Base-by-base conservation (phyloP, 78 protist genomes). In the Dictyostelium capitatum region DNA sequence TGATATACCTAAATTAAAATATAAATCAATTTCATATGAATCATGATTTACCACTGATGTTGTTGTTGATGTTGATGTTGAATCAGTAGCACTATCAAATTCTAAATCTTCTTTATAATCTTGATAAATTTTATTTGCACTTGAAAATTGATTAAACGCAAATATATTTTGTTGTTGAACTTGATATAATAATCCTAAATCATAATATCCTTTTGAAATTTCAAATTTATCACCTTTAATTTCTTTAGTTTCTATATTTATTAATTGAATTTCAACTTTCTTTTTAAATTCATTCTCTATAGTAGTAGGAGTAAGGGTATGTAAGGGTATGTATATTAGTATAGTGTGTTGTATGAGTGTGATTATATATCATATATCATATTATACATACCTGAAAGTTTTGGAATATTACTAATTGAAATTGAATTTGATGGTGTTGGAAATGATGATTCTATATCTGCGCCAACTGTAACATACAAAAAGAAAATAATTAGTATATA, bases 41-140 rank as follows among this genome's bases (percentile, higher is more conserved):
- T 62, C 77, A 59, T 87, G 64, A 56, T 87, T 46, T 72, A 50
- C 82, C 10, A 53, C 90, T 48, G 54, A 30, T 12, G 90, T 73
- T 54, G 90, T 83, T n/a, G n/a, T n/a, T n/a, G n/a, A n/a, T n/a
- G n/a, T n/a, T n/a, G n/a, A n/a, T n/a, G n/a, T n/a, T 9, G 37
- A 59, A 59, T 59, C 69, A 6, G 70, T 62, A 10, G n/a, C 10
- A 25, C 70, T 9, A 25, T 62, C 70, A 62, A 62, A 62, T 17
- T 87, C 84, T 47, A 87, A 87, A 37, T 87, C 93, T 12, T 87
- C 93, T n/a, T 65, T 87, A 62, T 77, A 64, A 17, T 87, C 93
- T 77, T 87, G 93, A 43, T 62, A 77, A 4, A 87, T 74, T 47
- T 87, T 87, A 56, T 77, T 59, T 25, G 93, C 83, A 10, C 78